Base-by-base conservation (phyloP, 2,329 filamentous ascomycete genomes). In the Ophiostoma novo-ulmi region DNA sequence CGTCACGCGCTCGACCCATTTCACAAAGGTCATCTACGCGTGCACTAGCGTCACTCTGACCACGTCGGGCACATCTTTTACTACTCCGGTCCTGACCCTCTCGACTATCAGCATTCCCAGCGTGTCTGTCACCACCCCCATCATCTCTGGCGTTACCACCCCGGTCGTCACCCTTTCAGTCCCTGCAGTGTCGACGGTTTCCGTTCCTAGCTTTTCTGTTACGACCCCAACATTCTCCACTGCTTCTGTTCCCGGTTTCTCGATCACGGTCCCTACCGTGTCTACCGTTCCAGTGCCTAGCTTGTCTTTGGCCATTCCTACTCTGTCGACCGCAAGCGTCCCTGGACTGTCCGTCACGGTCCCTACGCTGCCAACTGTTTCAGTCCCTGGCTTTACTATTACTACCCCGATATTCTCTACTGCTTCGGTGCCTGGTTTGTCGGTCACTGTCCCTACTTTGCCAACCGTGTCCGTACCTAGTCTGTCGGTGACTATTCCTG, bases 41-140 rank as follows among this genome's bases (percentile, higher is more conserved):
- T 68, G 66, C 41, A 52, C 66, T 5, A 48, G 26, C 17, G 41
- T 68, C 20, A 52, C 66, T 2, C 10, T 52, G 41, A 68, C 66
- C 26, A 14, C 14, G 66, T 48, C 65, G 10, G 41, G 22, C 11
- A 31, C 41, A 1, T 67, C 66, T 1, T n/a, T 52, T 14, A 36
- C 66, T 17, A 36, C 44, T 7, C 44, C 66, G 26, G n/a, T 5
- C n/a, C 65, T 48, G 65, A 67, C 41, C 2, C 7, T 48, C 2
- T 41, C 65, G 36, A 22, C 61, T 17, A 20, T 65, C 6, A 38
- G 31, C 20, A 38, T 65, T 38, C 35, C 61, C 35, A 65, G 35
- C 36, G 61, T 39, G 17, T 11, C 26, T 31, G 31, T 38, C 61
- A 10, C 26, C 14, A 17, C 31, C 8, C 13, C 26, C 11, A 26